Evolutionary conservation across 2,329 filamentous ascomycete genomes (phyloP), one percentile per base, ranked within the genome.

Genomic region (Talaromyces sp.): DNA sequence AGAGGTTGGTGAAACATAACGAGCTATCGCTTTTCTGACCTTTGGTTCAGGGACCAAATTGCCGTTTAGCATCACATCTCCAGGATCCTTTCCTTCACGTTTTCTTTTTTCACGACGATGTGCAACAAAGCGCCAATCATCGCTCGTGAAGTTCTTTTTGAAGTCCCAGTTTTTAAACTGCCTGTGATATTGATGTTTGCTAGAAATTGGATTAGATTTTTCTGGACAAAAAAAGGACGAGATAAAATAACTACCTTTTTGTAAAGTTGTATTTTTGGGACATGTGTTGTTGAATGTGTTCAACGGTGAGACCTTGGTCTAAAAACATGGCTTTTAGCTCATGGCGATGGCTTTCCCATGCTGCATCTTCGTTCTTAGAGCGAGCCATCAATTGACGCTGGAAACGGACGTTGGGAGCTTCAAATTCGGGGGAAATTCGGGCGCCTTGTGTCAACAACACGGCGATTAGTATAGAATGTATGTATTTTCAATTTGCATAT

Each of bases 131-230:
- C 65, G 61, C 68, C 68, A 71, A 8, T 65, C 62, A 31, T 67
- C 59, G 5, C 56, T 53, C 6, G 40, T 67, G 36, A 64, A 51
- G 42, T 71, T 68, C 51, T 72, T 72, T 42, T 65, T 62, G 34
- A 70, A 70, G 4, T 58, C 60, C 70, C 69, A 71, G 51, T 63
- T 66, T 40, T 65, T 65, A 61, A 72, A 68, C 61, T 68, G 68
- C 10, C 65, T 64, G 55, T 63, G 63, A 51, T 67, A 70, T 61
- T 70, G 68, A 28, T 61, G 59, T 60, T 66, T 67, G 28, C 67
- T 69, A 4, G 34, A 14, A 58, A 50, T 27, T 16, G 10, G 12
- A 34, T 52, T 12, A 51, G 31, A 12, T 30, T 27, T n/a, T 27
- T n/a, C 42, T 23, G 23, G 23, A 23, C 23, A 23, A 23, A 23